Conservation (phyloP, 495 filamentous ascomycete genomes). For the Podospora comata region DNA sequence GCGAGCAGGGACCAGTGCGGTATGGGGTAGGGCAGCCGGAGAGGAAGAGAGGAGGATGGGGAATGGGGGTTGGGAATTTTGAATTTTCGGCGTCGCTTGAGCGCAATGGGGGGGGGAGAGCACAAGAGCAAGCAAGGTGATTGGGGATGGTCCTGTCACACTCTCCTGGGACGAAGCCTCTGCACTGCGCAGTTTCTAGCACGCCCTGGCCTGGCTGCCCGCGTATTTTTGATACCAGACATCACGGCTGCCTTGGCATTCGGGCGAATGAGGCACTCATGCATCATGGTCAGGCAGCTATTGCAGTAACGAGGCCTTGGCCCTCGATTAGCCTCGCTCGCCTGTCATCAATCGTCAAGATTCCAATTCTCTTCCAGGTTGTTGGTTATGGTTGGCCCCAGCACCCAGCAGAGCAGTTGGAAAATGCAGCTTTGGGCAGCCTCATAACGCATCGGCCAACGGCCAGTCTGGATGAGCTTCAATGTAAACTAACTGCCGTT, state of each 20-base stretch:
- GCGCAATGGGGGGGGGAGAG: conserved; percentile 32
- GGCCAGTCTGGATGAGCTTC: neutral
- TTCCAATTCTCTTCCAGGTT: neutral
- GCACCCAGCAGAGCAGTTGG: neutral
- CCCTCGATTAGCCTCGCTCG: conserved; percentile 20
- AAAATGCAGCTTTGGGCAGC: conserved; percentile 9
- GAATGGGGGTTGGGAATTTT: conserved; percentile 42
- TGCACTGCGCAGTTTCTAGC: conserved; percentile 32
- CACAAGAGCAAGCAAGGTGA: conserved; percentile 32
- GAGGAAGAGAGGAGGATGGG: conserved; percentile 29
- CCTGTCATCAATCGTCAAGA: no score
- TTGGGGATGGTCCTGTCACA: conserved; percentile 34
- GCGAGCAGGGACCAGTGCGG: conserved; percentile 31
- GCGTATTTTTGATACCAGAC: conserved; percentile 36
- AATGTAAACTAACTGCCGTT: neutral
- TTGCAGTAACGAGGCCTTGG: conserved; percentile 29
- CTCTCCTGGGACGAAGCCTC: conserved; percentile 21
- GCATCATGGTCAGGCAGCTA: conserved; percentile 30
- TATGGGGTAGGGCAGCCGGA: conserved; percentile 21
- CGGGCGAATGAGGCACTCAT: conserved; percentile 30
- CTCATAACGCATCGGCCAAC: conserved; percentile 8
- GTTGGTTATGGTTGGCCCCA: neutral
- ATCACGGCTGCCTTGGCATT: conserved; percentile 21
- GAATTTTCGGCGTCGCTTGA: conserved; percentile 40
- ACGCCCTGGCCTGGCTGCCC: conserved; percentile 18